phyloP scores from a whole-genome alignment of 805 yeast genomes.

The Candida suzukii region DNA sequence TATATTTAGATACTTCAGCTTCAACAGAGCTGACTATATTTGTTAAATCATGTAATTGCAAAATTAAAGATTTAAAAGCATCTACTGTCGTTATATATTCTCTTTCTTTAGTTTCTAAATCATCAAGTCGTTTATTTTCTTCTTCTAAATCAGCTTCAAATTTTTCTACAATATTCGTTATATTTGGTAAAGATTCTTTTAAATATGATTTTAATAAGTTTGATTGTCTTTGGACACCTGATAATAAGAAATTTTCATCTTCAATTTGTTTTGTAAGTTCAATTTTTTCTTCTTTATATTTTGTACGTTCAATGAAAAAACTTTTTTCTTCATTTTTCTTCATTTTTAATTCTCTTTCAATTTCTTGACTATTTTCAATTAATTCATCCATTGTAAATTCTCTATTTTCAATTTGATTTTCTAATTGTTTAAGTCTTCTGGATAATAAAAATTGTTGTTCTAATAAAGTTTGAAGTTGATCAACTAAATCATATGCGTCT shows the following conservation, averaged over 20 bases:
- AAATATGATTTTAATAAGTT: slow-evolving; percentile 56
- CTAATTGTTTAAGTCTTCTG: slow-evolving; percentile 10
- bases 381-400: slow-evolving; percentile 34
- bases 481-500: slow-evolving; percentile 43
- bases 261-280: slow-evolving; percentile 52
- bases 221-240: slow-evolving; percentile 50
- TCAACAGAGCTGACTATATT: slow-evolving; percentile 43
- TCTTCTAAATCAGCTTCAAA: slow-evolving; percentile 36
- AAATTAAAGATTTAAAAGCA: slow-evolving; percentile 46
- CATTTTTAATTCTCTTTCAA: slow-evolving; percentile 54
- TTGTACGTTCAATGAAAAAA: slow-evolving; percentile 52
- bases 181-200: slow-evolving; percentile 50
- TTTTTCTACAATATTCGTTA: slow-evolving; percentile 46
- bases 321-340: slow-evolving; percentile 64
- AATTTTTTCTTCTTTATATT: slow-evolving; percentile 58
- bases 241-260: slow-evolving; percentile 47
- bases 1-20: slow-evolving; percentile 37
- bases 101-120: slow-evolving; percentile 40
- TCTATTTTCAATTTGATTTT: slow-evolving; percentile 10
- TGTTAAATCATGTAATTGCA: slow-evolving; percentile 35
- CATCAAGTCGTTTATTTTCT: slow-evolving; percentile 31
- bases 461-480: slow-evolving; percentile 35
- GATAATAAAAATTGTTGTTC: slow-evolving; percentile 33
- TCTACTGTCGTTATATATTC: slow-evolving; percentile 49
- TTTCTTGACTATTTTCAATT: slow-evolving; percentile 41